These are phyloP conservation scores for Alternaria panax DNA, from an alignment of 2,329 filamentous ascomycete species.

Conservation along the genomic window DNA sequence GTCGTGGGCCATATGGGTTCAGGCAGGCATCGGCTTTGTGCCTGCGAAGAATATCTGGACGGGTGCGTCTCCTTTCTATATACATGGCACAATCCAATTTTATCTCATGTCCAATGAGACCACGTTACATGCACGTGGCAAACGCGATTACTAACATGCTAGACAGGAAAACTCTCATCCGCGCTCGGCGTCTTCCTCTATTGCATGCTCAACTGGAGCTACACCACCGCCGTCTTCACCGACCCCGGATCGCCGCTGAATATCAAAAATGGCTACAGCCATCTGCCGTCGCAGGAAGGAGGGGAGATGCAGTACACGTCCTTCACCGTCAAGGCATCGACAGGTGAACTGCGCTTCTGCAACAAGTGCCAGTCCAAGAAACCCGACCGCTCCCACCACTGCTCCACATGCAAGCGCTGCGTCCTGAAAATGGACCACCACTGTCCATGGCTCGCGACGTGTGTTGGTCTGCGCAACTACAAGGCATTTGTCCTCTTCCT, in stretches of 20 bases:
- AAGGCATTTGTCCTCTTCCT: slow-evolving; percentile 95
- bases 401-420: slow-evolving; percentile 90
- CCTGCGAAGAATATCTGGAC: slow-evolving; percentile 47
- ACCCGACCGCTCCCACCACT: slow-evolving; percentile 95
- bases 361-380: slow-evolving; percentile 97
- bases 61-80: slow-evolving; percentile 32
- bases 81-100: not conserved
- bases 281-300: slow-evolving; percentile 76
- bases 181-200: slow-evolving; percentile 75
- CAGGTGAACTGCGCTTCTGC: slow-evolving; percentile 86
- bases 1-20: slow-evolving; percentile 93
- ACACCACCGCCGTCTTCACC: slow-evolving; percentile 93
- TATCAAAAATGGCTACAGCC: slow-evolving; percentile 70
- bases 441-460: slow-evolving; percentile 96
- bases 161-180: slow-evolving; percentile 58
- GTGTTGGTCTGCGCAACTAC: slow-evolving; percentile 92
- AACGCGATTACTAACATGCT: slow-evolving; percentile 31
- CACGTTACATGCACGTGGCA: not conserved
- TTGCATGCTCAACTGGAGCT: slow-evolving; percentile 81
- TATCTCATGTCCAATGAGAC: not conserved
- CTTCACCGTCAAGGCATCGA: slow-evolving; percentile 86
- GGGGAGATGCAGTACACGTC: slow-evolving; percentile 66
- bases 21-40: slow-evolving; percentile 71
- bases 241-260: slow-evolving; percentile 75
- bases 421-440: slow-evolving; percentile 99